Evolutionary conservation across 2,329 filamentous ascomycete species (phyloP), one percentile per base, ranked within the genome.

Genomic region (Nemania bipapillata): DNA sequence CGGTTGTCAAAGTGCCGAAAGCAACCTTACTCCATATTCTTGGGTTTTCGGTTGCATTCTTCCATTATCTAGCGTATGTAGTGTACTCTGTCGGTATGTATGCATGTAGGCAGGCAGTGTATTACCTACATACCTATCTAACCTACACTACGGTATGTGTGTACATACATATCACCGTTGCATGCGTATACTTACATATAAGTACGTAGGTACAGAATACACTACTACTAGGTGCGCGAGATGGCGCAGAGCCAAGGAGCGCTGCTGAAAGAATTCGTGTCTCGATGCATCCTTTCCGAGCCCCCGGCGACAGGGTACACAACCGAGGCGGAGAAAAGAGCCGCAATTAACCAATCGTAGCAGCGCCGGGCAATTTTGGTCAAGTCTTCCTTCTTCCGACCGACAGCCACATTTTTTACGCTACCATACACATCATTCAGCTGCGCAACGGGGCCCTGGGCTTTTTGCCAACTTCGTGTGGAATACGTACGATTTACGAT

Each of bases 41-140:
- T 59, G 68, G 65, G 62, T 63, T 22, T 63, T 60, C 28, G 53
- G 65, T 70, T 63, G 65, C 68, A 70, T 70, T 45, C 32, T 57
- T 24, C 45, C n/a, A 30, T 47, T 26, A 50, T 49, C 47, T 50
- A 28, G 47, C 24, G 7, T 17, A 15, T 20, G 24, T 1, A 20
- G n/a, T 3, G 17, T 17, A 17, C 9, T 55, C n/a, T n/a, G n/a
- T n/a, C n/a, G n/a, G n/a, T n/a, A n/a, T n/a, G n/a, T n/a, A n/a
- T n/a, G 30, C 9, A 32, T 32, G 30, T 4, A 32, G 30, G 30
- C 30, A 32, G 30, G 30, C 30, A 32, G 30, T 9, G 30, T 32
- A 32, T 32, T 32, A 32, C 30, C 4, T 32, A 32, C 30, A 32
- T 12, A 42, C 11, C 4, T 42, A n/a, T n/a, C n/a, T n/a, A n/a